These are phyloP conservation scores for Aspergillus eucalypticola DNA, from an alignment of 2,329 filamentous ascomycete genomes.

Conservation along the genomic window DNA sequence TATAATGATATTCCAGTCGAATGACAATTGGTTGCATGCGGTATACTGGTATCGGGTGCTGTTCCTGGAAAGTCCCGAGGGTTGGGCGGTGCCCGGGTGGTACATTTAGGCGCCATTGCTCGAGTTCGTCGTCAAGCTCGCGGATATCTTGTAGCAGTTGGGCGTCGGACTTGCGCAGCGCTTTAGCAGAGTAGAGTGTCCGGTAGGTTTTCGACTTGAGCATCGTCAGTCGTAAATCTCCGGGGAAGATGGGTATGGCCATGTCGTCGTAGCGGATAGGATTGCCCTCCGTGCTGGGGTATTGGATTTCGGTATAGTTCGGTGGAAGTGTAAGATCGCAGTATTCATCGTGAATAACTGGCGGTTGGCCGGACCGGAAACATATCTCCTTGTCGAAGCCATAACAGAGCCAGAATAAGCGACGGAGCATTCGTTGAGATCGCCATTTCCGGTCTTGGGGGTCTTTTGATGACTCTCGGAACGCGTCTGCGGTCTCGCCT, in stretches of 20 bases:
- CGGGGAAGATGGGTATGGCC: constrained; percentile 34
- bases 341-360: constrained; percentile 48
- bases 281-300: neutral
- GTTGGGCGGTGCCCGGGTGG: constrained; percentile 43
- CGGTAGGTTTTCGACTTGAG: constrained; percentile 51
- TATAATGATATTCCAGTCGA: constrained; percentile 53
- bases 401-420: constrained; percentile 55
- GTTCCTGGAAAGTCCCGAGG: constrained; percentile 35
- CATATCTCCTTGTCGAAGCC: constrained; percentile 54
- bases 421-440: constrained; percentile 18
- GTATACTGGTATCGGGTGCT: constrained; percentile 14
- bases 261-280: neutral
- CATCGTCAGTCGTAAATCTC: constrained; percentile 46
- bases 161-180: constrained; percentile 49
- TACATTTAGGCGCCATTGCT: constrained; percentile 49
- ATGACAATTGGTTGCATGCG: constrained; percentile 46
- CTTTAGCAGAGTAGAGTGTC: constrained; percentile 48
- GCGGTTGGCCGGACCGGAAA: constrained; percentile 51
- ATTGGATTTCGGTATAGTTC: constrained; percentile 2
- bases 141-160: constrained; percentile 53
- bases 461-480: neutral
- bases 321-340: constrained; percentile 50
- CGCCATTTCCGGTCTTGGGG: neutral
- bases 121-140: constrained; percentile 54
- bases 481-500: too few relatives aligned